Base-by-base conservation (phyloP, 2,329 filamentous ascomycete species). In the Chrysosporium keratinophilum region DNA sequence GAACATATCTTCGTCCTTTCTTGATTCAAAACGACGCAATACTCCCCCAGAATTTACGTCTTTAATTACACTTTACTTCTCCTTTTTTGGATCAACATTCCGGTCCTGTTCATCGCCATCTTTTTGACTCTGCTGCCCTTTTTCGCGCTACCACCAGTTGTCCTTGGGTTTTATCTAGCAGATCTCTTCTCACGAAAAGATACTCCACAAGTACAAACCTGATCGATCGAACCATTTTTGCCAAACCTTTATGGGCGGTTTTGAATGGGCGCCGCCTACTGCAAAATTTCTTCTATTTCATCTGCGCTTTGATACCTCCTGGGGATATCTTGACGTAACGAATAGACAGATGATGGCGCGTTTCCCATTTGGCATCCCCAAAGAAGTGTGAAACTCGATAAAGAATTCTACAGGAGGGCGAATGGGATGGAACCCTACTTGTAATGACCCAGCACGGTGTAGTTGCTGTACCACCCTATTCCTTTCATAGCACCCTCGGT, bases 11-110 rank as follows among this genome's bases (percentile, higher is more conserved):
- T 40, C 37, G 12, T 12, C 34, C n/a, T 34, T 19, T 46, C 20
- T 31, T 20, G 33, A 39, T 46, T 46, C 31, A 45, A 44, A 28
- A 52, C 50, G 34, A 40, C 34, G 15, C 40, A 31, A 40, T 46
- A 46, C 15, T 45, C n/a, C 20, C 34, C 19, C 19, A 3, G 14
- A 40, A 45, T 40, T 40, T 46, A 40, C 41, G 42, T 19, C 2
- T 39, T 19, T 52, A 52, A 46, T 52, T 46, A 45, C 14, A 19
- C 41, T 42, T 31, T 20, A 14, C 23, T 33, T 33, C 10, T 23
- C 20, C 35, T 43, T n/a, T 44, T 51, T 52, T 52, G 50, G 50
- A 46, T 52, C 15, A 52, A 20, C 50, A 45, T 20, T 40, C 20
- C 23, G 40, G 12, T 35, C 23, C 28, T 46, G 15, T 52, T 14